Evolutionary conservation across 768 basidiomycete species (phyloP).

Genomic region (Daedaleopsis sinensis): DNA sequence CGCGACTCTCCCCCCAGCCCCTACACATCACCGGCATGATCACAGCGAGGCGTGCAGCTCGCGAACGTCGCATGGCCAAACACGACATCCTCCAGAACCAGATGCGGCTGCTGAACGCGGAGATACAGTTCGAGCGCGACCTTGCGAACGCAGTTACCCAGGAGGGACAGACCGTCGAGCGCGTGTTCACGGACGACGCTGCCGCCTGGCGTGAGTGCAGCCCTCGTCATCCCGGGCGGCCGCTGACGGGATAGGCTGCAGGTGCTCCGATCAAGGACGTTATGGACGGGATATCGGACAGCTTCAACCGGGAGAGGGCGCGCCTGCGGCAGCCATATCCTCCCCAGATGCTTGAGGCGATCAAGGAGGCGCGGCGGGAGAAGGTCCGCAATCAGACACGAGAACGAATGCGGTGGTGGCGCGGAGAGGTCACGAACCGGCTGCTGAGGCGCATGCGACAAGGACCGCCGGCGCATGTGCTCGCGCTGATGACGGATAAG

Average conservation of each 20-base stretch:
- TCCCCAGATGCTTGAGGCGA: slow-evolving; percentile 47
- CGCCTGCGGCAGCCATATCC: slow-evolving; percentile 50
- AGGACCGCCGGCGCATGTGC: slow-evolving; percentile 67
- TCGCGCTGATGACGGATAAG: slow-evolving; percentile 52
- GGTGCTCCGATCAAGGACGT: slow-evolving; percentile 41
- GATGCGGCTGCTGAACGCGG: slow-evolving; percentile 38
- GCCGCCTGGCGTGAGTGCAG: slow-evolving; percentile 46
- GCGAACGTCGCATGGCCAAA: slow-evolving; percentile 48
- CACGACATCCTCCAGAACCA: slow-evolving; percentile 23
- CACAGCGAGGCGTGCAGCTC: slow-evolving; percentile 43
- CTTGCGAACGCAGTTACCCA: slow-evolving; percentile 18
- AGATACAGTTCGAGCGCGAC: slow-evolving; percentile 41
- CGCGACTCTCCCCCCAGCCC: slow-evolving; percentile 82
- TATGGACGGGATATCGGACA: slow-evolving; percentile 33
- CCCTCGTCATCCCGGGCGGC: not conserved
- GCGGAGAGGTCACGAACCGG: slow-evolving; percentile 58
- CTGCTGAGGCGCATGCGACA: slow-evolving; percentile 51
- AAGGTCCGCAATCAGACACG: slow-evolving; percentile 68
- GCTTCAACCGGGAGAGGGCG: slow-evolving; percentile 42
- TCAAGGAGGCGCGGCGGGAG: slow-evolving; percentile 60
- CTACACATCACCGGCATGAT: slow-evolving; percentile 73
- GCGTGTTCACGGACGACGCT: slow-evolving; percentile 27
- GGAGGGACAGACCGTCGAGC: slow-evolving; percentile 11
- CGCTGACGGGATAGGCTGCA: slow-evolving; percentile 24
- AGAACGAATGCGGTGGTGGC: slow-evolving; percentile 59